These are phyloP conservation scores for Schizothecium vesticola DNA, from an alignment of 495 filamentous ascomycete species.

Conservation along the genomic window DNA sequence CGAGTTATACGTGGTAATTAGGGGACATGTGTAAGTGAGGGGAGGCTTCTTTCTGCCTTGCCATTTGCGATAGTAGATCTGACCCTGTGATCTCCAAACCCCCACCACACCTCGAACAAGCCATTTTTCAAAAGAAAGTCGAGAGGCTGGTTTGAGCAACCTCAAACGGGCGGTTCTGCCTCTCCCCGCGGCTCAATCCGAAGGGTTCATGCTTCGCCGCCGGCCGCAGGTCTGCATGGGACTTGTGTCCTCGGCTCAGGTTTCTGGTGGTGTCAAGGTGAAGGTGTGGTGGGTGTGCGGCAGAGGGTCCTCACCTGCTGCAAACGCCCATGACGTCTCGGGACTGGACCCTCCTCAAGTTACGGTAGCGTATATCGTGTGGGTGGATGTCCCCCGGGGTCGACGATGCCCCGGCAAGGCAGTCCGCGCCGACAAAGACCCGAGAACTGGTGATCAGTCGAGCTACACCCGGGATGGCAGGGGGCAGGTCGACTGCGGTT, in stretches of 20 bases:
- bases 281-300: not conserved
- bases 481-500: not conserved
- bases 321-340: no score
- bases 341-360: not conserved
- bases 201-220: not conserved
- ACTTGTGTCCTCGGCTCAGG: not conserved
- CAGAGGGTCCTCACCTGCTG: not conserved
- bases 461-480: not conserved
- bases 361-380: not conserved
- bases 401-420: not conserved
- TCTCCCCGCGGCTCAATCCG: not conserved
- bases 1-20: not conserved
- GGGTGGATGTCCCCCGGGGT: not conserved
- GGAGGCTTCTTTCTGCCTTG: not conserved
- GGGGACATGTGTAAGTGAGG: no score
- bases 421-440: not conserved
- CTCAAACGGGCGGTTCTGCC: not conserved
- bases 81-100: not conserved
- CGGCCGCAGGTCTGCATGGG: not conserved
- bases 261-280: not conserved
- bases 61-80: not conserved
- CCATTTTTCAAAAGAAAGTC: not conserved
- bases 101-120: not conserved
- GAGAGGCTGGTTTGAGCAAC: not conserved
- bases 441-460: not conserved